Conservation (phyloP, 495 filamentous ascomycete species). For the Emericellopsis terricola region DNA sequence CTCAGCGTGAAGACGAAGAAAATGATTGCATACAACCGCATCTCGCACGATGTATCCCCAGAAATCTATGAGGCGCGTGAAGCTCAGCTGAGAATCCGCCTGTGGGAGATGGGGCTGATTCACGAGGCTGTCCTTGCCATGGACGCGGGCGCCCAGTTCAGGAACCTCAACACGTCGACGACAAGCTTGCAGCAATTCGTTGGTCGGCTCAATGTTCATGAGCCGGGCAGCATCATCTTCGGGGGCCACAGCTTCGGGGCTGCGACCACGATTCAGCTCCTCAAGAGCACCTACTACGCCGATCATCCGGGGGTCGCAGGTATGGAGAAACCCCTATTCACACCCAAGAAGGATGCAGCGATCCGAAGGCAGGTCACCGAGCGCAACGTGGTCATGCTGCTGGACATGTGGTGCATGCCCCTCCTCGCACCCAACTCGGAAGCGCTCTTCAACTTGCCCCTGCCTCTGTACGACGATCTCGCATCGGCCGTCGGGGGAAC, state of each 20-base stretch:
- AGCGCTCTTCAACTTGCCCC: slow-evolving; percentile 41
- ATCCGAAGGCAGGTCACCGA: slow-evolving; percentile 44
- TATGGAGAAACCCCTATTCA: slow-evolving; percentile 26
- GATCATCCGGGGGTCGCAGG: slow-evolving; percentile 12
- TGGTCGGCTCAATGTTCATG: slow-evolving; percentile 38
- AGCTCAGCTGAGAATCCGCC: slow-evolving; percentile 46
- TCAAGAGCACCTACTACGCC: slow-evolving; percentile 53
- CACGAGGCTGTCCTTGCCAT: slow-evolving; percentile 43
- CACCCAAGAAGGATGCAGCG: slow-evolving; percentile 23
- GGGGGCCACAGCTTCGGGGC: slow-evolving; percentile 64
- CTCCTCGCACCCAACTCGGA: slow-evolving; percentile 33
- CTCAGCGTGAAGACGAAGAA: slow-evolving; percentile 13
- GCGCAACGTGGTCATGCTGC: slow-evolving; percentile 36
- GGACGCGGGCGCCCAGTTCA: slow-evolving; percentile 28
- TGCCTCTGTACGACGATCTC: slow-evolving; percentile 40
- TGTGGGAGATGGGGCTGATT: slow-evolving; percentile 51
- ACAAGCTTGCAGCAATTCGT: slow-evolving; percentile 30
- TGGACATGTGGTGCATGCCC: slow-evolving; percentile 62
- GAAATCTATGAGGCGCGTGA: slow-evolving; percentile 42
- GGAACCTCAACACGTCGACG: slow-evolving; percentile 29
- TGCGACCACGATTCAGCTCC: slow-evolving; percentile 47
- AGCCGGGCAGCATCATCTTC: slow-evolving; percentile 53
- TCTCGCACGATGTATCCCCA: slow-evolving; percentile 34
- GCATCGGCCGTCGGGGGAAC: slow-evolving; percentile 22
- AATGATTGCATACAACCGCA: slow-evolving; percentile 23